Evolutionary conservation across 2,329 filamentous ascomycete species (phyloP), one percentile per base, ranked within the genome.

Genomic region (Cercospora sp.): DNA sequence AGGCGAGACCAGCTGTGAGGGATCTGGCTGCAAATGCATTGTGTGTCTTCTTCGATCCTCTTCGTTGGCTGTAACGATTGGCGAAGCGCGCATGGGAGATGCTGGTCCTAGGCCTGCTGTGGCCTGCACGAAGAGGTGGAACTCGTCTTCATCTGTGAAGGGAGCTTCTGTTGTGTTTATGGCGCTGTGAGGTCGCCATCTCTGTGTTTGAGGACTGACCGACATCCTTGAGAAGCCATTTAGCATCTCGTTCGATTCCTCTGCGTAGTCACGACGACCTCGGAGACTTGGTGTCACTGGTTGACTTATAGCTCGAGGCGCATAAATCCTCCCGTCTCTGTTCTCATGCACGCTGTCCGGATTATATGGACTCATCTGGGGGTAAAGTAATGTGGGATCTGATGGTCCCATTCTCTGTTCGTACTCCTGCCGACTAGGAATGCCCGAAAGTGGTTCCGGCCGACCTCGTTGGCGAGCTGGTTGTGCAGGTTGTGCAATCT

Each of bases 71-170:
- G 49, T 24, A 12, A 18, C 45, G 24, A 49, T 43, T 21, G 59
- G 59, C 9, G 66, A 63, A 21, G 45, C 26, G 62, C 68, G 58
- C 21, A 69, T 70, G 6, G 71, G 64, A 58, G 67, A 64, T 34
- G 75, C 73, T 8, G 74, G 74, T 9, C 71, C 75, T 12, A 78
- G 68, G 13, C 77, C 77, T 12, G 74, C 74, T 4, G 76, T 78
- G 12, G 77, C 77, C 57, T 76, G 73, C 4, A 74, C 76, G 57
- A 78, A 78, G 3, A 78, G 65, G 26, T 72, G 70, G 61, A 77
- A 75, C 32, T 78, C 77, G 55, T 74, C 70, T 53, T 73, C 70
- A 60, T 76, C 72, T 5, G 69, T 70, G 66, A 78, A 77, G 4
- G 74, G 72, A 3, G 70, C 71, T 32, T 76, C 76, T 21, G 60